phyloP scores from a whole-genome alignment of 257 asterid genomes.

The Nicotiana attenuata region DNA sequence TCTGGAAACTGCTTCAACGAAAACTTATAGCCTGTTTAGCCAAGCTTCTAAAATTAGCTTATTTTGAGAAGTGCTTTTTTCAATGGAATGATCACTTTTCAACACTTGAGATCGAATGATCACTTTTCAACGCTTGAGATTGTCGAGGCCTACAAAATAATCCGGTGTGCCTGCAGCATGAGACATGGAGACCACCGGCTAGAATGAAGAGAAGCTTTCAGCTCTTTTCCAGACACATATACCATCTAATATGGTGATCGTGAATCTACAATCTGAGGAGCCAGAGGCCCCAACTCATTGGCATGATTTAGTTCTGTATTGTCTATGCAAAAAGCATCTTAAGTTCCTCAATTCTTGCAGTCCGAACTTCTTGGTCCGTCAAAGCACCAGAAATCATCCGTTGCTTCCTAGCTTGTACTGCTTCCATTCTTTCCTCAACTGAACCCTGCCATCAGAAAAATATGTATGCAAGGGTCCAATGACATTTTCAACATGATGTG shows the following conservation, averaged over 20 bases:
- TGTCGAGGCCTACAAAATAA: not conserved
- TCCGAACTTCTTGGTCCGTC: constrained; percentile 93
- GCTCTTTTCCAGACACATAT: not conserved
- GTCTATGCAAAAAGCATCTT: constrained; percentile 84
- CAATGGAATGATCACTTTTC: not conserved
- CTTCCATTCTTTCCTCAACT: constrained; percentile 96
- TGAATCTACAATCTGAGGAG: not conserved
- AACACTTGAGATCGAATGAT: not conserved
- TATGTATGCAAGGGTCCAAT: not conserved
- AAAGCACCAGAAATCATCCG: constrained; percentile 91
- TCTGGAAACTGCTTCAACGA: not conserved
- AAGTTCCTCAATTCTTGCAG: constrained; percentile 87
- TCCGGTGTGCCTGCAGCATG: not conserved
- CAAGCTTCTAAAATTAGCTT: no score
- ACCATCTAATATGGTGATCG: not conserved
- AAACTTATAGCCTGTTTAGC: not conserved
- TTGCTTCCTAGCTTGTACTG: constrained; percentile 94
- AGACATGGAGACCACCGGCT: no score
- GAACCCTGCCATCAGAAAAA: constrained; percentile 52
- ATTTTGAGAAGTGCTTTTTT: no score
- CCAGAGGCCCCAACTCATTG: constrained; percentile 2
- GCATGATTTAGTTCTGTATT: not conserved
- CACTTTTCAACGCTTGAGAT: not conserved
- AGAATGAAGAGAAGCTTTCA: not conserved
- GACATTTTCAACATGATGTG: not conserved